A percentile compares a stretch with the other conserved stretches of the same genome.
Evolutionary conservation across 2,329 filamentous ascomycete genomes (phyloP).

Genomic region (Penicillium hesseltinei): DNA sequence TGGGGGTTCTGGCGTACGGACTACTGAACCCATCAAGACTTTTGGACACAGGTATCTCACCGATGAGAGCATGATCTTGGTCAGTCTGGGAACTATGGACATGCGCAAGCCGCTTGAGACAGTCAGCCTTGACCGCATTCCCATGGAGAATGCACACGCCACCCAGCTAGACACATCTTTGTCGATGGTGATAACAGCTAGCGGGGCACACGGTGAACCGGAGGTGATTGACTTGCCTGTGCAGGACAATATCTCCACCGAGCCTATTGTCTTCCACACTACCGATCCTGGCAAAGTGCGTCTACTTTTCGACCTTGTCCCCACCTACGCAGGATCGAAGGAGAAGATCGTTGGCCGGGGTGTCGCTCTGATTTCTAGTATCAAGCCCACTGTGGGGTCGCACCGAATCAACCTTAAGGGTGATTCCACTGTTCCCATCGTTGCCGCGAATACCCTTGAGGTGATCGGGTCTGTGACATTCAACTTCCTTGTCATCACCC

Average conservation of each 20-base stretch:
- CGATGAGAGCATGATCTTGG: constrained; percentile 82
- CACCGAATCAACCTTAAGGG: constrained; percentile 91
- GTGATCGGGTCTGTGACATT: constrained; percentile 95
- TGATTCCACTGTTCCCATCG: constrained; percentile 86
- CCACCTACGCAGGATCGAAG: constrained; percentile 80
- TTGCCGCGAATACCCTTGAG: constrained; percentile 76
- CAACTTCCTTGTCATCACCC: constrained; percentile 92
- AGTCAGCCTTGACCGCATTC: constrained; percentile 84
- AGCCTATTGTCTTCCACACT: constrained; percentile 87
- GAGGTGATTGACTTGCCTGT: constrained; percentile 89
- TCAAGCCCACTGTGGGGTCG: constrained; percentile 77
- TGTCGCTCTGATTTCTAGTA: constrained; percentile 80
- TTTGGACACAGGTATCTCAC: constrained; percentile 95
- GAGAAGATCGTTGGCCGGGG: constrained; percentile 85
- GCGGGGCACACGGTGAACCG: constrained; percentile 79
- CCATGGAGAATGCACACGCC: constrained; percentile 80
- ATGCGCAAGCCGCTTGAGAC: constrained; percentile 76
- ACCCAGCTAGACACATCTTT: constrained; percentile 93
- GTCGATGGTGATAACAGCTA: constrained; percentile 85
- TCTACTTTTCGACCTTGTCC: constrained; percentile 89
- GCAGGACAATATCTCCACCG: constrained; percentile 88
- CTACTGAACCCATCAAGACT: constrained; percentile 79
- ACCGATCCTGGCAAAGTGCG: constrained; percentile 77
- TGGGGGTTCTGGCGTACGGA: constrained; percentile 37
- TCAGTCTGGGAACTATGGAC: constrained; percentile 94